Evolutionary conservation across 2,329 filamentous ascomycete genomes (phyloP).

Genomic region (Xylaria sp.): DNA sequence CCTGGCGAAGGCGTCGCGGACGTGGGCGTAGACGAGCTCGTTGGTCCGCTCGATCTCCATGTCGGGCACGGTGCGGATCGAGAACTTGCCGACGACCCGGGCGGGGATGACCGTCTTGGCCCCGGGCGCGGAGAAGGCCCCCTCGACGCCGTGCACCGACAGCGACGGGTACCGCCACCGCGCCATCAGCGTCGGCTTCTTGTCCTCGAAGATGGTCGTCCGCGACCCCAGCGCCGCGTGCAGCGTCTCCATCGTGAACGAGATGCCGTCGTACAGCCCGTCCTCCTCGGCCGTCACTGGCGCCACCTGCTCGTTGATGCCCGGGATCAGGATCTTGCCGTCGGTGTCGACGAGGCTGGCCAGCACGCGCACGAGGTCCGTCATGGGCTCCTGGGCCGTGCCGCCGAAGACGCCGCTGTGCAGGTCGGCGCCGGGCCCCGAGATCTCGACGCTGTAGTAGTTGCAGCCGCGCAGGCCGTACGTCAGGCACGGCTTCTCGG

Average conservation of each 20-base stretch:
- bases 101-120: slow-evolving; percentile 99
- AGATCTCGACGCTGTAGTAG: slow-evolving; percentile 93
- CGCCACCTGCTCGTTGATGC: slow-evolving; percentile 90
- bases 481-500: slow-evolving; percentile 96
- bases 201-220: slow-evolving; percentile 84
- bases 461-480: slow-evolving; percentile 97
- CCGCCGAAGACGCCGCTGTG: slow-evolving; percentile 98
- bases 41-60: slow-evolving; percentile 95
- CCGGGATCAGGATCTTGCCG: slow-evolving; percentile 93
- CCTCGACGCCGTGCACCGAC: slow-evolving; percentile 92
- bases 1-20: slow-evolving; percentile 83
- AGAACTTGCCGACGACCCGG: slow-evolving; percentile 98
- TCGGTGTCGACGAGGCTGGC: slow-evolving; percentile 83
- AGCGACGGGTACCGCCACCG: slow-evolving; percentile 95
- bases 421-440: slow-evolving; percentile 88
- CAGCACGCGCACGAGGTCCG: slow-evolving; percentile 83
- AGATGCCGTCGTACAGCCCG: slow-evolving; percentile 82
- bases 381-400: slow-evolving; percentile 98
- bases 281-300: slow-evolving; percentile 86
- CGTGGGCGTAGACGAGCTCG: slow-evolving; percentile 78
- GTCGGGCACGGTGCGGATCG: slow-evolving; percentile 93
- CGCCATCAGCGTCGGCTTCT: slow-evolving; percentile 91
- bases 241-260: slow-evolving; percentile 95
- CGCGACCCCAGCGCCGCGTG: slow-evolving; percentile 88
- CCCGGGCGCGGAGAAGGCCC: slow-evolving; percentile 88